Percentiles rank a stretch among this genome's conserved stretches.
Evolutionary conservation across 768 basidiomycete species (phyloP).

Genomic region (Dictyophora rubrovolvata): DNA sequence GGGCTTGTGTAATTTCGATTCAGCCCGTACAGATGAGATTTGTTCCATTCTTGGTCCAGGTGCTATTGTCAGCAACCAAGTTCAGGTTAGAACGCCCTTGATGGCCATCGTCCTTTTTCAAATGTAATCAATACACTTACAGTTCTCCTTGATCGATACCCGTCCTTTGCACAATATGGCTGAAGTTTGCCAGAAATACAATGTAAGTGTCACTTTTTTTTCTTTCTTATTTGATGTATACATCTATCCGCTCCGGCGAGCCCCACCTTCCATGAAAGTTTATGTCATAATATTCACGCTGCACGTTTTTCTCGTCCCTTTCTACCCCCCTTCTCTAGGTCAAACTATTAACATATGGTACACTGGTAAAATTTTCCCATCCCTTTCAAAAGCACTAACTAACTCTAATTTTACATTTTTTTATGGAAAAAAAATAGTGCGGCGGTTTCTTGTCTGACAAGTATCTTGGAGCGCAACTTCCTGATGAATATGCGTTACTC

Average conservation of each 20-base stretch:
- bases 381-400: no score
- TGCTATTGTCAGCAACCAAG: conserved; percentile 70
- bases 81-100: conserved; percentile 42
- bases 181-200: conserved; percentile 63
- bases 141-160: conserved; percentile 79
- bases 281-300: neutral
- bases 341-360: conserved; percentile 75
- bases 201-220: conserved; percentile 11
- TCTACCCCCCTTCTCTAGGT: conserved; percentile 19
- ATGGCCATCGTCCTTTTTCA: neutral
- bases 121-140: neutral
- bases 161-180: conserved; percentile 70
- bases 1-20: conserved; percentile 77
- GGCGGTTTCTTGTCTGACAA: conserved; percentile 74
- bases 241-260: neutral
- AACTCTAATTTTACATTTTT: conserved; percentile 7
- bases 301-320: neutral
- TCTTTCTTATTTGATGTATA: neutral
- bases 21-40: conserved; percentile 65
- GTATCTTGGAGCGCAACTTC: conserved; percentile 60
- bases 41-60: conserved; percentile 65
- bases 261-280: neutral
- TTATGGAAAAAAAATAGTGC: conserved; percentile 37
- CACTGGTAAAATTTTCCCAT: conserved; percentile 40
- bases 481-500: conserved; percentile 59